A percentile compares a stretch with the other conserved stretches of the same genome.
Conservation (phyloP, 73 alveolate species). For the Symbiodinium pilosum region DNA sequence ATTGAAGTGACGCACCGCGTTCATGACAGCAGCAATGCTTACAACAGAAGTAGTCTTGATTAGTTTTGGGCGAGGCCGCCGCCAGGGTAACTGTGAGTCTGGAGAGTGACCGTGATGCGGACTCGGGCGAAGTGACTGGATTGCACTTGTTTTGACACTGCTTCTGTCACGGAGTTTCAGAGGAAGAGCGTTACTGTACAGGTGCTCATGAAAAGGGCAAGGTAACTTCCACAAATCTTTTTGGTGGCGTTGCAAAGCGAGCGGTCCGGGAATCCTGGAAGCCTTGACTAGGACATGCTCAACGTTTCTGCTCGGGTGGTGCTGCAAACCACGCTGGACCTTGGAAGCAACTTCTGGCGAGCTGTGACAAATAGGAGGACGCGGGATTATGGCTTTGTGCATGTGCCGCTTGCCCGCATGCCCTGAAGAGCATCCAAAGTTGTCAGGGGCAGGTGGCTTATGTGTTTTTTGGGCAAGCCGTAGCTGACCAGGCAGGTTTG, state of each 20-base stretch:
- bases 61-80: not conserved
- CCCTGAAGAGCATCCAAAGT: no score
- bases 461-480: not conserved
- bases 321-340: not conserved
- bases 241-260: no score
- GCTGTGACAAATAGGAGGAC: constrained; percentile 3
- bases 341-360: constrained; percentile 27
- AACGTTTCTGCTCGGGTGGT: not conserved
- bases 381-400: constrained; percentile 27
- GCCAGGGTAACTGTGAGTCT: not conserved
- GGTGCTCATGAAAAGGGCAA: no score
- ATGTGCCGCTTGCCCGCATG: not conserved
- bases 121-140: not conserved
- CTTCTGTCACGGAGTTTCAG: no score
- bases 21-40: no score
- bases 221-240: no score
- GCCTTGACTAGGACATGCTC: not conserved
- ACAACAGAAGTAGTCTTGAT: no score
- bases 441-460: no score
- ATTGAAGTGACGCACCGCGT: no score
- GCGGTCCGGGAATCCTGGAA: no score
- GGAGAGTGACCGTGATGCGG: not conserved
- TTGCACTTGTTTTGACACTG: no score
- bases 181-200: no score
- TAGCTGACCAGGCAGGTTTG: not conserved